Evolutionary conservation across 2,329 filamentous ascomycete genomes (phyloP).

Genomic region (Podosphaera xanthii): DNA sequence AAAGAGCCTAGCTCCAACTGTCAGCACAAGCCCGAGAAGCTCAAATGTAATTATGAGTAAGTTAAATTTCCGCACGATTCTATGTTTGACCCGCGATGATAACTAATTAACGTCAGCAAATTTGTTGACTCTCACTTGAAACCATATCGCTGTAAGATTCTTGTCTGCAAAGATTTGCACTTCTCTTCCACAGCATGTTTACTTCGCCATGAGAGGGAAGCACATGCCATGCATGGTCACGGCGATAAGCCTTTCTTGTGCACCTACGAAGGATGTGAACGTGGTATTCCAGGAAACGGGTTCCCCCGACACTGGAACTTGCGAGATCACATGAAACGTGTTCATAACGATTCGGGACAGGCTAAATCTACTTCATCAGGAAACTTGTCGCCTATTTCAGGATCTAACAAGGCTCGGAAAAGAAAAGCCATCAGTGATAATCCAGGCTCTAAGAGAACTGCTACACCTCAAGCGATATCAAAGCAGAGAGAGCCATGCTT

Average conservation of each 20-base stretch:
- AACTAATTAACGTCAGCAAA: constrained; percentile 37
- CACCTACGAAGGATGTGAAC: constrained; percentile 69
- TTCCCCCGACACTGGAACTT: constrained; percentile 94
- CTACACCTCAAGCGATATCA: constrained; percentile 8
- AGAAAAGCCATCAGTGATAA: constrained; percentile 12
- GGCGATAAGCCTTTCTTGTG: constrained; percentile 83
- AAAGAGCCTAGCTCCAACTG: constrained; percentile 46
- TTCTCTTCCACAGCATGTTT: constrained; percentile 93
- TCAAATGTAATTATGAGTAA: constrained; percentile 99
- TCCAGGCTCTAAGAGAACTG: constrained; percentile 9
- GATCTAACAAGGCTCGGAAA: constrained; percentile 11
- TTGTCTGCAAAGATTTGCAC: constrained; percentile 59
- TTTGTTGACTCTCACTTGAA: constrained; percentile 92
- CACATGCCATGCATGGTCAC: constrained; percentile 86
- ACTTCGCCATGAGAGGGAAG: constrained; percentile 84
- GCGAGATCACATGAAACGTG: constrained; percentile 89
- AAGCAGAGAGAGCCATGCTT: constrained; percentile 11
- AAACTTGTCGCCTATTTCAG: constrained; percentile 12
- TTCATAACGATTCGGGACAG: constrained; percentile 35
- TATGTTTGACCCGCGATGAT: not conserved
- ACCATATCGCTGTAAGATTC: constrained; percentile 82
- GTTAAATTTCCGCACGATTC: constrained; percentile 15
- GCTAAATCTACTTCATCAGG: constrained; percentile 11
- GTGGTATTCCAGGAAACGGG: constrained; percentile 58
- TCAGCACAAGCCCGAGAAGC: constrained; percentile 79